Percentiles rank a stretch among this genome's conserved stretches.
Conservation (phyloP, 139 green algal species). For the Picochlorum sp. region DNA sequence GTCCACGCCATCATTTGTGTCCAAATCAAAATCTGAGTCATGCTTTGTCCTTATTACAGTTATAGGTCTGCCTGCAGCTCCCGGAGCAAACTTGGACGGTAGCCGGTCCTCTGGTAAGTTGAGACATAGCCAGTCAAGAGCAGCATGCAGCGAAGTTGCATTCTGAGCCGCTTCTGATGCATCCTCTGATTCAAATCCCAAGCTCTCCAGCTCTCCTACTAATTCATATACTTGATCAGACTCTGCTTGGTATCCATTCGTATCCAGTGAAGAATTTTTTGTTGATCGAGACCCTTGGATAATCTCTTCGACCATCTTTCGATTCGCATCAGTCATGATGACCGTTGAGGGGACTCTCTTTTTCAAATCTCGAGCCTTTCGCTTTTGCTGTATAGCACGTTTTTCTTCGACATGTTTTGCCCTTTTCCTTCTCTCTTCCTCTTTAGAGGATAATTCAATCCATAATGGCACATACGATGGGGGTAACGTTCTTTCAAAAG, state of each 20-base stretch:
- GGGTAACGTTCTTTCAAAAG: slow-evolving; percentile 50
- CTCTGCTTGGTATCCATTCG: not conserved
- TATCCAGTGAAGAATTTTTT: not conserved
- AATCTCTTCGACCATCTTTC: slow-evolving; percentile 23
- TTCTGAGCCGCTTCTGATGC: slow-evolving; percentile 7
- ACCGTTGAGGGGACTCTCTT: slow-evolving; percentile 18
- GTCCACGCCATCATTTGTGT: slow-evolving; percentile 9
- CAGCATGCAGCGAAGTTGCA: slow-evolving; percentile 5
- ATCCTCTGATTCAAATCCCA: slow-evolving; percentile 45
- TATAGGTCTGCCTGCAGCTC: slow-evolving; percentile 29
- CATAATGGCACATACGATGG: slow-evolving; percentile 35
- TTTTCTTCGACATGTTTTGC: slow-evolving; percentile 3
- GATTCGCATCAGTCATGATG: slow-evolving; percentile 35
- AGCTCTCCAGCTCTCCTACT: slow-evolving; percentile 16
- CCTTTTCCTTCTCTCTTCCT: slow-evolving; percentile 21
- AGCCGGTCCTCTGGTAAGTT: slow-evolving; percentile 44
- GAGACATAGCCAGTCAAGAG: slow-evolving; percentile 70
- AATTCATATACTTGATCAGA: slow-evolving; percentile 1
- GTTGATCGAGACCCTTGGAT: not conserved
- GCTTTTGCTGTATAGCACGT: slow-evolving; percentile 11
- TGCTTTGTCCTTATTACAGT: slow-evolving; percentile 6
- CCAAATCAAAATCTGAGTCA: not conserved
- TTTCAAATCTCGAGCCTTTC: slow-evolving; percentile 5
- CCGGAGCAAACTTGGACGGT: slow-evolving; percentile 43
- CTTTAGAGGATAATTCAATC: slow-evolving; percentile 25